Evolutionary conservation across 2,329 filamentous ascomycete genomes (phyloP), one percentile per base, ranked within the genome.

Genomic region (Daldinia sp.): DNA sequence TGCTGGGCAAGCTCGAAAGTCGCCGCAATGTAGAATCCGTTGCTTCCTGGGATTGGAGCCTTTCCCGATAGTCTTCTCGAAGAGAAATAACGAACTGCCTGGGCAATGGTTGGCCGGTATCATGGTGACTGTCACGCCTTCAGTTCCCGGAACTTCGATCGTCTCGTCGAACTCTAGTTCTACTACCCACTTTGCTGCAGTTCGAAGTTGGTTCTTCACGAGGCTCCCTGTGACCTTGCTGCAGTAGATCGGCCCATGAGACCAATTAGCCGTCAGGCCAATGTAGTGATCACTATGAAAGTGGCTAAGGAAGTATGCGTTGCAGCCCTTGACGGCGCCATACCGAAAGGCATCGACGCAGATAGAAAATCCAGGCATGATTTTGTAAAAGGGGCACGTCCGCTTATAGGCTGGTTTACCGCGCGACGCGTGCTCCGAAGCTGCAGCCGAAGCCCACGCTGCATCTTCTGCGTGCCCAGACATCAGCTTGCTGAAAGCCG

Each of bases 211-310:
- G 71, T 91, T 91, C 63, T 90, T 89, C 30, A 98, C 92, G 2
- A 99, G 83, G 71, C 96, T 96, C 0, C 87, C 95, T 0, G 95
- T 99, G 11, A 97, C 91, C 69, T 88, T 90, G 74, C 94, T 98
- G 80, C 95, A 98, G 73, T 97, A 99, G 49, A 99, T 98, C 0
- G 94, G 94, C 0, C 95, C 95, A 74, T 99, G 94, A 35, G 82
- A 87, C 95, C 95, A 99, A 29, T 84, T 92, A 6, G 91, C 88
- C 9, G 92, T 95, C 9, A 99, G 80, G 1, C 95, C 95, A 30
- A 97, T 88, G 71, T 99, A 99, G 75, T 99, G 95, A 74, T 99
- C 95, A 72, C 93, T 97, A 77, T 99, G 95, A 70, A 98, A 99
- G 74, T 99, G 95, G 71, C 94, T 97, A 9, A 99, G 84, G 70